phyloP scores from a whole-genome alignment of 805 yeast genomes.

The Saturnispora galanensis region DNA sequence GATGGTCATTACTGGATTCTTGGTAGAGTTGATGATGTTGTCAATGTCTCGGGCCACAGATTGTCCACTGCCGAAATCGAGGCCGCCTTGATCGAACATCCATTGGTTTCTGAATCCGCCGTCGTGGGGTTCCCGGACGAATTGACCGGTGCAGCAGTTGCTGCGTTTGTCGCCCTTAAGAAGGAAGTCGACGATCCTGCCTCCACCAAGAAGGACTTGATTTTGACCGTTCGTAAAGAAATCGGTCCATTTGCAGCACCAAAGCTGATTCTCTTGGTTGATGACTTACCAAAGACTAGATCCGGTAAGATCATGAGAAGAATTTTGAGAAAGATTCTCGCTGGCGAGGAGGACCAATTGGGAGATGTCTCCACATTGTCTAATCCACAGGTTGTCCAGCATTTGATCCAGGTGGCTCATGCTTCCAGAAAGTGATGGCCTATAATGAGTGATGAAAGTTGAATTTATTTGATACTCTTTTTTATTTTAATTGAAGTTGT shows the following conservation, averaged over 20 bases:
- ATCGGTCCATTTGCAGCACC: slow-evolving; percentile 87
- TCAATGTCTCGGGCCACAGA: slow-evolving; percentile 79
- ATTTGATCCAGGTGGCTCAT: slow-evolving; percentile 44
- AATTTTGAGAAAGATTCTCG: slow-evolving; percentile 65
- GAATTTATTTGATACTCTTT: neutral
- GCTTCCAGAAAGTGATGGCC: slow-evolving; percentile 1
- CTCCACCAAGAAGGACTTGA: slow-evolving; percentile 51
- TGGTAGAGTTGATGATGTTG: slow-evolving; percentile 85
- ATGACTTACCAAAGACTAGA: slow-evolving; percentile 78
- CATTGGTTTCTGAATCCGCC: slow-evolving; percentile 65
- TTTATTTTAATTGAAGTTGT: neutral
- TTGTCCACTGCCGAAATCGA: slow-evolving; percentile 85
- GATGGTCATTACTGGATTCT: slow-evolving; percentile 81
- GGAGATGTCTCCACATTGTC: slow-evolving; percentile 74
- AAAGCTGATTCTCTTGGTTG: slow-evolving; percentile 58
- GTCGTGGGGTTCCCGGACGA: slow-evolving; percentile 80
- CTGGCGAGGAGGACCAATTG: slow-evolving; percentile 69
- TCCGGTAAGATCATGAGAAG: slow-evolving; percentile 85
- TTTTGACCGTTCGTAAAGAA: slow-evolving; percentile 64
- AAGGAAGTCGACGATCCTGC: slow-evolving; percentile 37
- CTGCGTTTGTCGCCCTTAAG: slow-evolving; percentile 71
- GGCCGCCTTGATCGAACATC: slow-evolving; percentile 68
- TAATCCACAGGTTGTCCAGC: slow-evolving; percentile 64
- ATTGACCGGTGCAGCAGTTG: slow-evolving; percentile 79
- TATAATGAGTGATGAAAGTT: neutral